Conservation (phyloP, 2,329 filamentous ascomycete species). For the Aspergillus carbonarius region DNA sequence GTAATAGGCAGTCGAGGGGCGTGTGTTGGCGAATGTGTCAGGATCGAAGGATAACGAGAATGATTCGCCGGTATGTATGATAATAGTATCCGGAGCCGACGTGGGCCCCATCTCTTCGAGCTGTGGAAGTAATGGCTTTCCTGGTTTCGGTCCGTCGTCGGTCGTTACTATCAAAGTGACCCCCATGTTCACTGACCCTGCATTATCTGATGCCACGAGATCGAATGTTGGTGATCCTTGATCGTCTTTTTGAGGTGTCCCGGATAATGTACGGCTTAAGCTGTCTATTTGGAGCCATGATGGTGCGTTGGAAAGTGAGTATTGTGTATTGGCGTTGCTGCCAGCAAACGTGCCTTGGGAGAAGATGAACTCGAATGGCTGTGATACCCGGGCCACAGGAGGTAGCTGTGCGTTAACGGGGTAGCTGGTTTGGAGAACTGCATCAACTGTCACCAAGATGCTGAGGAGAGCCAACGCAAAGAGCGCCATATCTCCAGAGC, state of each 20-base stretch:
- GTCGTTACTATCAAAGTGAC: constrained; percentile 70
- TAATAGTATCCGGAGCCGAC: constrained; percentile 40
- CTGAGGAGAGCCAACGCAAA: constrained; percentile 27
- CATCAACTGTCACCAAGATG: constrained; percentile 31
- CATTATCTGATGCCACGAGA: constrained; percentile 67
- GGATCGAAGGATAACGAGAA: constrained; percentile 72
- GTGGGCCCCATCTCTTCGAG: constrained; percentile 36
- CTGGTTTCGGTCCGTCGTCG: constrained; percentile 36
- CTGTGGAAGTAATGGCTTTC: constrained; percentile 37
- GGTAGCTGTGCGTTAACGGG: constrained; percentile 84
- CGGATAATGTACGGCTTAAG: constrained; percentile 63
- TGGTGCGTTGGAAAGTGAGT: constrained; percentile 65
- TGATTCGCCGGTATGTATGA: constrained; percentile 38
- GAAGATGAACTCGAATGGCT: constrained; percentile 49
- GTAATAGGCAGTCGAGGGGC: constrained; percentile 66
- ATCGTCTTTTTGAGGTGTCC: constrained; percentile 61
- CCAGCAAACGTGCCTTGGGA: constrained; percentile 68
- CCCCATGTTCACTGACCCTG: constrained; percentile 62
- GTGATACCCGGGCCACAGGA: constrained; percentile 68
- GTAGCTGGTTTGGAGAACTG: constrained; percentile 53
- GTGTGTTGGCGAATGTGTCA: constrained; percentile 63
- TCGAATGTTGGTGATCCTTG: constrained; percentile 62
- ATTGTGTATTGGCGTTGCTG: constrained; percentile 56
- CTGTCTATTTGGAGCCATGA: constrained; percentile 73
- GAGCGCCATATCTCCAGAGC: constrained; percentile 27